Evolutionary conservation across 2,329 filamentous ascomycete genomes (phyloP), one percentile per base, ranked within the genome.

Genomic region (Verticillium isaacii): DNA sequence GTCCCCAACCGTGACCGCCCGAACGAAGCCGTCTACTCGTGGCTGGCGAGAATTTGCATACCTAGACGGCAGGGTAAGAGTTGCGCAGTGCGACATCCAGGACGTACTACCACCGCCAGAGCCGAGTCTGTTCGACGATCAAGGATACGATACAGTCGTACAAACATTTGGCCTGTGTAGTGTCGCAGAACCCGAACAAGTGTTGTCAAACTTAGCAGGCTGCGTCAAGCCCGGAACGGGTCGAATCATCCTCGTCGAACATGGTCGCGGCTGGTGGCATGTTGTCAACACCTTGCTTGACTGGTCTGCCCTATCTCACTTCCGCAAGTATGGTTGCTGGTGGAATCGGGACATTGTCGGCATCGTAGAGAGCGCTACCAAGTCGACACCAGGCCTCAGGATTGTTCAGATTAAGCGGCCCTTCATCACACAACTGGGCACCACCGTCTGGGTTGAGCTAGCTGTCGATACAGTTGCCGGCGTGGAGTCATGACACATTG

Each of bases 121-220:
- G 56, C 4, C 41, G 36, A 59, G 61, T 74, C 76, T 70, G 74
- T 75, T 45, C 75, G 63, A 7, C 62, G 62, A 45, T 64, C 68
- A 45, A 72, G 79, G 79, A 65, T 89, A 88, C 74, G 86, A 89
- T 73, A 88, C 85, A 2, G 75, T 89, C 41, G 70, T 89, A 34
- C 85, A 89, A 69, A 87, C 85, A 0, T 89, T 89, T 73, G 86
- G 85, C 5, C 78, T 89, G 32, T 89, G 86, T 73, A 86, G 83
- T 67, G 85, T 88, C 2, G 76, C 77, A 5, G 81, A 87, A 68
- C 86, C 86, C 1, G 77, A 81, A 11, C 71, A 70, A 32, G 76
- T 89, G 23, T 71, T 89, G 23, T 71, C 74, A 59, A 82, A 83
- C 70, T 77, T 89, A 68, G 84, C 84, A 1, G 71, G 75, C 9